These are phyloP conservation scores for Pythium angustatum DNA, from an alignment of 352 stramenopile genomes.

Conservation along the genomic window DNA sequence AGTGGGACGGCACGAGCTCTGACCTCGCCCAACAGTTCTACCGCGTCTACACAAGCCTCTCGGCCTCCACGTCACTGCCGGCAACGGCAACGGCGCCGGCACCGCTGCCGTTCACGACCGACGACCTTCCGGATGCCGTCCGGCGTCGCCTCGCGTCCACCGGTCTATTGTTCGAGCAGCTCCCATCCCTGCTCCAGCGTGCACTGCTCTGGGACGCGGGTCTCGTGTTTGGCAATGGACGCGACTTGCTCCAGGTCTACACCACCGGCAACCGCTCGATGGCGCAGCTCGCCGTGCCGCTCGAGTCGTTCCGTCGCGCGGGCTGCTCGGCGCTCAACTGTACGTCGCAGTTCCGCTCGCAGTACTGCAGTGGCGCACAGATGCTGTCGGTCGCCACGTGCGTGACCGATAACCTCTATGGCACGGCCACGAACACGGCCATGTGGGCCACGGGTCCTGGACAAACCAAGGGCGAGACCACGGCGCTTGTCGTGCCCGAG, in stretches of 20 bases:
- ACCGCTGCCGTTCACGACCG: slow-evolving; percentile 14
- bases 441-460: slow-evolving; percentile 36
- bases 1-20: slow-evolving; percentile 26
- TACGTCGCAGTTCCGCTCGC: slow-evolving; percentile 24
- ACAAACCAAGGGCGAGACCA: not conserved
- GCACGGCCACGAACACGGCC: slow-evolving; percentile 9
- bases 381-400: slow-evolving; percentile 28
- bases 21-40: slow-evolving; percentile 38
- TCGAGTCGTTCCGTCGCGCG: slow-evolving; percentile 17
- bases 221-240: slow-evolving; percentile 7
- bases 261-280: slow-evolving; percentile 32
- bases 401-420: slow-evolving; percentile 19
- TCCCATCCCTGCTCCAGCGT: slow-evolving; percentile 20
- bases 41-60: slow-evolving; percentile 9
- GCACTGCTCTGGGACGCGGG: slow-evolving; percentile 27
- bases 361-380: slow-evolving; percentile 31
- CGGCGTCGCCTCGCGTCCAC: slow-evolving; percentile 3
- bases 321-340: slow-evolving; percentile 30
- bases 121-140: slow-evolving; percentile 15
- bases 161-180: slow-evolving; percentile 19
- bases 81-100: too few species aligned
- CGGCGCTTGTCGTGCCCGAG: slow-evolving; percentile 19
- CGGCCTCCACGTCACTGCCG: not conserved
- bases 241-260: slow-evolving; percentile 30
- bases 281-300: slow-evolving; percentile 34